phyloP scores from a whole-genome alignment of 495 filamentous ascomycete species.

The Entonaema liquescens region DNA sequence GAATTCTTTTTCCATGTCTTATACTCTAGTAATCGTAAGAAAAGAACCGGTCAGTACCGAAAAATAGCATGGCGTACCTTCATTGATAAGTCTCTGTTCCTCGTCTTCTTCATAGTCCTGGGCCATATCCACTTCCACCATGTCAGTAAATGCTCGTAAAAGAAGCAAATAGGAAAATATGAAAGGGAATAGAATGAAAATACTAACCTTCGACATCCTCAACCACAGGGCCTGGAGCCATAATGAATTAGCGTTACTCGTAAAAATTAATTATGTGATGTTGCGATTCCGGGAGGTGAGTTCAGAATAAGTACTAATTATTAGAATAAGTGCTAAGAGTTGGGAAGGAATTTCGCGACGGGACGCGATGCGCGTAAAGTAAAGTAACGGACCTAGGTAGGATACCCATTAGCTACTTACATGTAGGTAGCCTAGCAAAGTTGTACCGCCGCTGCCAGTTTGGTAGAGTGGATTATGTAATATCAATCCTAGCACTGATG shows the following conservation, averaged over 20 bases:
- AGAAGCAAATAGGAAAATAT: neutral
- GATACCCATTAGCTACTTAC: neutral
- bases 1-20: slow-evolving; percentile 99
- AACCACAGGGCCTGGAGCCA: slow-evolving; percentile 58
- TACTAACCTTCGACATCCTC: slow-evolving; percentile 62
- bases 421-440: neutral
- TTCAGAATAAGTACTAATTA: neutral
- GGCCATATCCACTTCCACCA: slow-evolving; percentile 59
- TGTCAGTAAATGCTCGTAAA: slow-evolving; percentile 26
- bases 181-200: neutral
- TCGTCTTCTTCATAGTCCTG: slow-evolving; percentile 76
- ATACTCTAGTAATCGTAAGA: slow-evolving; percentile 73
- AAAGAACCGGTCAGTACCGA: neutral
- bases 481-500: neutral
- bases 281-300: neutral
- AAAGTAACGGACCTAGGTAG: neutral
- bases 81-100: slow-evolving; percentile 88
- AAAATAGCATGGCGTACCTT: slow-evolving; percentile 63
- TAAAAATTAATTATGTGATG: slow-evolving; percentile 1
- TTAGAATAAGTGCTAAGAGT: slow-evolving; percentile 7
- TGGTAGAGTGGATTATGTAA: neutral
- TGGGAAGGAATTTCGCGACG: slow-evolving; percentile 17
- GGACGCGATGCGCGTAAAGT: slow-evolving; percentile 48
- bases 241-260: slow-evolving; percentile 28
- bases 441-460: neutral